Conservation (phyloP, 495 filamentous ascomycete species). For the Parathielavia hyrcaniae region DNA sequence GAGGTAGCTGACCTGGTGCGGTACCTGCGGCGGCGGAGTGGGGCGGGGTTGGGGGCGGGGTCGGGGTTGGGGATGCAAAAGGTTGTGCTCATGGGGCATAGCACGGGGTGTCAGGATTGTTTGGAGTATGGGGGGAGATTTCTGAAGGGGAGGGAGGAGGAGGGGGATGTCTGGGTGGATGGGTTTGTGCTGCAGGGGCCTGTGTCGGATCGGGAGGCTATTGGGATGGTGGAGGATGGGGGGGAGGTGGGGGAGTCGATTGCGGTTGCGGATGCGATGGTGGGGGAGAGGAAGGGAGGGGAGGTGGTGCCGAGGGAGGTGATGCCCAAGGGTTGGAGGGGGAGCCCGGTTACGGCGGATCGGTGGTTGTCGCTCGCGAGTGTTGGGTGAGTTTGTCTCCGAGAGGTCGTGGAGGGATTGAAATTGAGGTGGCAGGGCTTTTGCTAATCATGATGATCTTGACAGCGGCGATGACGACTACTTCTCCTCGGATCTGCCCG, state of each 20-base stretch:
- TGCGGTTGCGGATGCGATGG: conserved; percentile 47
- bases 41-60: too few relatives aligned
- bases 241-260: conserved; percentile 49
- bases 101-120: conserved; percentile 74
- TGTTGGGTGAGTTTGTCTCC: conserved; percentile 39
- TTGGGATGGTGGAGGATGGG: conserved; percentile 37
- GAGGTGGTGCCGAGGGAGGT: conserved; percentile 52
- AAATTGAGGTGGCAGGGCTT: neutral
- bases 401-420: too few relatives aligned
- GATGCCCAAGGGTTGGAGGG: conserved; percentile 44
- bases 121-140: conserved; percentile 53
- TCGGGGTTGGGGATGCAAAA: conserved; percentile 42
- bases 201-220: conserved; percentile 68
- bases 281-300: conserved; percentile 46
- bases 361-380: conserved; percentile 63
- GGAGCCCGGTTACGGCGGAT: conserved; percentile 56
- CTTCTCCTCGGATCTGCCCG: conserved; percentile 72
- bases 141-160: neutral
- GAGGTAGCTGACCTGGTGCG: conserved; percentile 68
- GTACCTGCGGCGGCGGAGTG: conserved; percentile 62
- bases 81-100: conserved; percentile 84
- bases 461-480: conserved; percentile 72
- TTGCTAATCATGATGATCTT: neutral
- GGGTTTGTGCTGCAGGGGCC: conserved; percentile 80
- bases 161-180: conserved; percentile 51